Evolutionary conservation across 2,329 filamentous ascomycete species (phyloP), one percentile per base, ranked within the genome.

Genomic region (Penicillium griseofulvum): DNA sequence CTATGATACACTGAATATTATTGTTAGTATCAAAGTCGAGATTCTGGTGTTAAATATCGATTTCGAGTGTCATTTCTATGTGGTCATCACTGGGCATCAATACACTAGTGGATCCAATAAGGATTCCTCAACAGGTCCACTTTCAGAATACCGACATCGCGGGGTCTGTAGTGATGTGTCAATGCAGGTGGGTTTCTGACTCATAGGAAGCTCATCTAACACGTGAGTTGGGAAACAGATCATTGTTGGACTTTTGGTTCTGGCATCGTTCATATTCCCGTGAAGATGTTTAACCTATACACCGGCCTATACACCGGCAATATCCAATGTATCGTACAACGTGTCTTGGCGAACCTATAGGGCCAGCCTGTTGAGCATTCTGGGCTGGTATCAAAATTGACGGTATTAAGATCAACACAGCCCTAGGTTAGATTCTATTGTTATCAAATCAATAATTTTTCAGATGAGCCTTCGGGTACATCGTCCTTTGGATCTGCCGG

Each of bases 341-440:
- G 16, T 5, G 14, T 14, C 31, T 8, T 34, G 14, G 6, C 16
- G 31, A 16, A 11, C 12, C 0, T 34, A 5, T 34, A 5, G 14
- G 14, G 31, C 14, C 34, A 59, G 16, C 53, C 59, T 77, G 9
- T 46, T 5, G 36, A 59, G 2, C 50, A 66, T 22, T 46, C 52
- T 7, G 41, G 46, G 1, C 49, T 65, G 3, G 6, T 34, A 34
- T 14, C 29, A 5, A 31, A 31, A 31, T 14, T 31, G 29, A 34
- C 5, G 46, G 41, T 3, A 56, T 59, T 19, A 42, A 52, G 1
- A 43, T 10, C 56, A 65, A 28, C 44, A 26, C 14, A n/a, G 34
- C 41, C 7, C 28, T 34, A 16, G 11, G 5, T n/a, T 28, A 17
- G 16, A 29, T 2, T 22, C 22, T 22, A 22, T 22, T 4, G 4